Base-by-base conservation (phyloP, 2,329 filamentous ascomycete genomes). In the Coniosporium tulheliwenetii region DNA sequence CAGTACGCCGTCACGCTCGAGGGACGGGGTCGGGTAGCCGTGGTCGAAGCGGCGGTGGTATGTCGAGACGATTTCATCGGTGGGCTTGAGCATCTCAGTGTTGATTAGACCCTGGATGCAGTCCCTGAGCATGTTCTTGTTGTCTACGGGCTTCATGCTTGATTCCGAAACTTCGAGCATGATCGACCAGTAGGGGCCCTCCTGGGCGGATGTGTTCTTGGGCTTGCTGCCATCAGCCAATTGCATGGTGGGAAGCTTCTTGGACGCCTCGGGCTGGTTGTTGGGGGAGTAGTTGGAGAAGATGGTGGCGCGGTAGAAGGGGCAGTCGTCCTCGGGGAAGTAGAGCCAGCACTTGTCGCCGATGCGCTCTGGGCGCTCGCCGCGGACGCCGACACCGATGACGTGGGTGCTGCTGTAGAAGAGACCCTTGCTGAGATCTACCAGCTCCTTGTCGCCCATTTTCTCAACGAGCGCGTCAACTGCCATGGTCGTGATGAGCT, bases 281-380 rank as follows among this genome's bases (percentile, higher is more conserved):
- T 93, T 79, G 40, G 89, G 91, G 15, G 91, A 96, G 75, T 98
- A 98, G 77, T 98, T 98, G 66, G 89, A 96, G 77, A 98, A 98
- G 69, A 98, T 96, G 58, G 91, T 98, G 57, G 91, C 91, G 53
- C 91, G 85, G 75, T 98, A 98, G 75, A 98, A 98, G 60, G 86
- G 86, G 72, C 86, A 95, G 75, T 98, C 81, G 64, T 94, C 82
- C 65, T 98, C 91, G 47, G 91, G 91, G 78, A 96, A 98, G 77
- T 98, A 98, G 50, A 98, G 73, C 87, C 91, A 98, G 79, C 91
- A 98, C 76, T 96, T 98, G 71, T 98, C 91, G 50, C 91, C 91
- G 52, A 98, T 98, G 59, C 85, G 82, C 64, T 94, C 86, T 33
- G 91, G 91, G 51, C 91, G 85, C 55, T 73, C 75, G 50, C 91